Conservation (phyloP, 495 filamentous ascomycete genomes). For the Chlorociboria aeruginascens region DNA sequence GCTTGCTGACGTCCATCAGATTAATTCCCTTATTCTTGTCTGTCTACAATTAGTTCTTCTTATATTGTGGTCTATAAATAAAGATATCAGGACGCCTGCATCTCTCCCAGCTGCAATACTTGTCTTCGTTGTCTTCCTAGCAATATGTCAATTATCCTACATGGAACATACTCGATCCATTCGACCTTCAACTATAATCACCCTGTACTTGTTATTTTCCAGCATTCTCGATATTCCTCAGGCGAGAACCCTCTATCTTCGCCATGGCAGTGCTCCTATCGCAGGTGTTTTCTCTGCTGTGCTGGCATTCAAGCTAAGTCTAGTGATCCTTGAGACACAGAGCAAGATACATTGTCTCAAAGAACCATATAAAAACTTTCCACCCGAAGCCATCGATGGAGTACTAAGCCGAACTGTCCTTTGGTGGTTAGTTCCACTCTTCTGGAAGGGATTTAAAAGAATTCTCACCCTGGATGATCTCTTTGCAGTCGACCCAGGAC, state of each 20-base stretch:
- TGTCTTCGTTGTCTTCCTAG: conserved; percentile 23
- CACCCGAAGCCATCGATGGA: conserved; percentile 42
- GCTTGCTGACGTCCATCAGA: too few relatives aligned
- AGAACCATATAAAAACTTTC: conserved; percentile 1
- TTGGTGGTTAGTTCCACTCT: conserved; percentile 47
- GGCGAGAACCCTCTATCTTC: conserved; percentile 32
- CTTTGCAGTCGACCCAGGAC: conserved; percentile 16
- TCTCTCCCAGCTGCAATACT: conserved; percentile 38
- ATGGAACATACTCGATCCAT: conserved; percentile 28
- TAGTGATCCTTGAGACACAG: conserved; percentile 3
- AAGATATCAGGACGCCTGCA: conserved; percentile 25
- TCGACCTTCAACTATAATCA: conserved; percentile 42
- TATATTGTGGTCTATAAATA: conserved; percentile 33
- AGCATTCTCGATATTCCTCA: conserved; percentile 43
- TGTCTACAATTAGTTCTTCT: conserved; percentile 34
- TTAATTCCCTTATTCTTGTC: background rate
- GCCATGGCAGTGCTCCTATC: background rate
- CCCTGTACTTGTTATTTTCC: conserved; percentile 46
- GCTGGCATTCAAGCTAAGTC: conserved; percentile 2
- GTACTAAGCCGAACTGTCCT: conserved; percentile 42
- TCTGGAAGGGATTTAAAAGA: conserved; percentile 31
- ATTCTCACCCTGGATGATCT: conserved; percentile 32
- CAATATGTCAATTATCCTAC: conserved; percentile 27
- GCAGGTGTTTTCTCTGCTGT: conserved; percentile 1
- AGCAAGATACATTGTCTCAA: conserved; percentile 14